Conservation (phyloP, 371 early-diverging fungal genomes). For the Apophysomyces sp. region DNA sequence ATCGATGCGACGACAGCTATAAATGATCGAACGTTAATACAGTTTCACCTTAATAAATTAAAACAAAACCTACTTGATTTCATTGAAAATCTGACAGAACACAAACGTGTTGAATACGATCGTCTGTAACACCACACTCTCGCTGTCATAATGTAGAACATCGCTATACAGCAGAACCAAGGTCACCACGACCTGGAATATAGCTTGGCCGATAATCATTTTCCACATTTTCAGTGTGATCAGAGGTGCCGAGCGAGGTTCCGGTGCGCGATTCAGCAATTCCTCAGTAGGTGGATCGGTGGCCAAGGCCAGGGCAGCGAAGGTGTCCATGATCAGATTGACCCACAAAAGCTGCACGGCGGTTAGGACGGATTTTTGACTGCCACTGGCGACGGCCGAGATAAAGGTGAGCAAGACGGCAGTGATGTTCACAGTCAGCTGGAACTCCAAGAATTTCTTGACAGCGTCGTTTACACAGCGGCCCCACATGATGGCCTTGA, state of each 20-base stretch:
- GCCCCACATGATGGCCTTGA: conserved; percentile 76
- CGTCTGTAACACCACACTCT: conserved; percentile 39
- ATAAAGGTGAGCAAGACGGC: conserved; percentile 65
- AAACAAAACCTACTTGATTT: conserved; percentile 45
- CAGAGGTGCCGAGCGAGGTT: conserved; percentile 57
- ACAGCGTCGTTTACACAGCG: conserved; percentile 76
- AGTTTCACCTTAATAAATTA: too few relatives aligned
- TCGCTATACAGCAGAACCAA: conserved; percentile 59
- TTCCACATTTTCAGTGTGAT: conserved; percentile 71
- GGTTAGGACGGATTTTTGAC: conserved; percentile 53
- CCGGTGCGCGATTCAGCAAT: conserved; percentile 61
- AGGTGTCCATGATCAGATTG: conserved; percentile 77
- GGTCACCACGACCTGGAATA: conserved; percentile 60
- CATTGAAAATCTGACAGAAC: conserved; percentile 72
- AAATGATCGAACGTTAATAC: too few relatives aligned
- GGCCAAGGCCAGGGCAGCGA: conserved; percentile 73
- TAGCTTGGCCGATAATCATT: conserved; percentile 63
- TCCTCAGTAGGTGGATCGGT: conserved; percentile 68
- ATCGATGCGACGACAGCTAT: conserved; percentile 61
- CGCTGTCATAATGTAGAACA: conserved; percentile 20
- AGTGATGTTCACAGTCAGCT: conserved; percentile 71
- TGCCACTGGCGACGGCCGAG: conserved; percentile 43
- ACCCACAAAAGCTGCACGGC: conserved; percentile 77
- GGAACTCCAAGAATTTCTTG: conserved; percentile 78
- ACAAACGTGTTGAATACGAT: conserved; percentile 76